These are phyloP conservation scores for Saururus chinensis DNA, from an alignment of 164 flowering plant species.

Conservation along the genomic window DNA sequence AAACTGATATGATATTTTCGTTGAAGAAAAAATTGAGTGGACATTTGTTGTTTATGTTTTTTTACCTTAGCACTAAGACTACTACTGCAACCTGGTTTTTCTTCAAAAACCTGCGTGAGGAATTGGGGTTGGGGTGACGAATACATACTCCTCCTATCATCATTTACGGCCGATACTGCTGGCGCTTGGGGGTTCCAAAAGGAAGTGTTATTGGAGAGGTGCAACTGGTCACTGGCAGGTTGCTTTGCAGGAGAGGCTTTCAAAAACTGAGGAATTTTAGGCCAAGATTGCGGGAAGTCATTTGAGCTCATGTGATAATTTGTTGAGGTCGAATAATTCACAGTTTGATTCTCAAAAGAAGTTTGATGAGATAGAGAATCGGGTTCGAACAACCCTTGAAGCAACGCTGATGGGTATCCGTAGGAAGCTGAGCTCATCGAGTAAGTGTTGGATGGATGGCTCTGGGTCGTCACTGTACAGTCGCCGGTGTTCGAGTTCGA, in stretches of 20 bases:
- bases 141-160: conserved; percentile 20
- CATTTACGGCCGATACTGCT: conserved; percentile 20
- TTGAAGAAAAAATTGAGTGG: background rate
- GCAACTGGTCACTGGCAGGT: conserved; percentile 31
- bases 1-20: background rate
- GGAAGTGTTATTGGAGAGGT: conserved; percentile 55
- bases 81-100: conserved; percentile 27
- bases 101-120: conserved; percentile 18
- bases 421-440: conserved; percentile 25
- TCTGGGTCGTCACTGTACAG: conserved; percentile 17
- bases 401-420: conserved; percentile 28
- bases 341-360: conserved; percentile 11
- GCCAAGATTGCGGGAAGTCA: conserved; percentile 26
- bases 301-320: conserved; percentile 20
- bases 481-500: conserved; percentile 14
- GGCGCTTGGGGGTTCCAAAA: conserved; percentile 59
- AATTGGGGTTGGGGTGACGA: conserved; percentile 23
- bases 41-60: background rate
- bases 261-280: conserved; percentile 45
- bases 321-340: conserved; percentile 16
- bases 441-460: conserved; percentile 14
- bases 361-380: conserved; percentile 22
- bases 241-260: conserved; percentile 35
- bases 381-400: conserved; percentile 35
- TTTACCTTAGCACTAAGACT: conserved; percentile 38